Evolutionary conservation across 2,329 filamentous ascomycete species (phyloP), one percentile per base, ranked within the genome.

Genomic region (Paramyrothecium roridum): DNA sequence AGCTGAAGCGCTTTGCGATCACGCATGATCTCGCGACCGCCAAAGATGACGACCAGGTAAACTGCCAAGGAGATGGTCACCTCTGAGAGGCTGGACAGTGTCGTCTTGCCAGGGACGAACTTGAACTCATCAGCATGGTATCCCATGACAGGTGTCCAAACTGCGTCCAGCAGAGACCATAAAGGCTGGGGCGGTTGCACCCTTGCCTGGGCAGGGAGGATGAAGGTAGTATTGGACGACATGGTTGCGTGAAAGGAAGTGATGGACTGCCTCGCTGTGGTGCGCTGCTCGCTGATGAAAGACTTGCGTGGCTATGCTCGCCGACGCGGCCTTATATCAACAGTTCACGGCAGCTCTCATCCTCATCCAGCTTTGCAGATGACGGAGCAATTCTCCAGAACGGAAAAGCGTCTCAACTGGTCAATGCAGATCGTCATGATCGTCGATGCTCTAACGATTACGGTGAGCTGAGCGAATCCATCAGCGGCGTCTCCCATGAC

Each of bases 11-110:
- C 79, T 65, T 85, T 79, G 56, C 88, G 82, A 64, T 86, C 85
- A 73, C 88, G 88, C 91, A 96, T 96, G 61, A 91, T 69, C 74
- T 93, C 88, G 59, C 91, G 83, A 53, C 91, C 91, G 57, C 90
- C 90, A 62, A 96, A 92, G 65, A 96, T 91, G 73, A 93, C 77
- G 58, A 88, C 75, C 73, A 96, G 93, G 83, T 96, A 96, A 67
- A 87, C 76, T 63, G 88, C 74, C 63, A 93, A 84, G 66, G 89
- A 85, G 57, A 85, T 79, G 54, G 82, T 80, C 56, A 89, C 90
- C 73, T 87, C 83, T 68, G 84, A 85, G 65, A 93, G 75, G 7
- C 90, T 95, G 53, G 90, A 93, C 79, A 96, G 84, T 43, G 89
- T 87, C n/a, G 90, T 95, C 69, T 82, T 76, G 64, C 88, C 88